phyloP scores from a whole-genome alignment of 768 basidiomycete genomes.

The Vararia minispora region DNA sequence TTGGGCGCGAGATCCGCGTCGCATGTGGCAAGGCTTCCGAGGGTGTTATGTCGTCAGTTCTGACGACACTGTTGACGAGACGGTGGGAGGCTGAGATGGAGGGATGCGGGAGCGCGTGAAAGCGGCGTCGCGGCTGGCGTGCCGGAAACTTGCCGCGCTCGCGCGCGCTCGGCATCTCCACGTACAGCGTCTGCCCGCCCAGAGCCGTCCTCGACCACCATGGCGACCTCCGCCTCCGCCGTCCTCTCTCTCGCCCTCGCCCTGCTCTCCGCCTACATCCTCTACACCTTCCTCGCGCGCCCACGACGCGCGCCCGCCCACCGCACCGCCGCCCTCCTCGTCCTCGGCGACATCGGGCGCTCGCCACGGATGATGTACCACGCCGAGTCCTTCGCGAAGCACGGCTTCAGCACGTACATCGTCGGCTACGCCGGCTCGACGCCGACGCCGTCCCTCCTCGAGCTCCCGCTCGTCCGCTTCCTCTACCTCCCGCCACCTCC shows the following conservation, averaged over 20 bases:
- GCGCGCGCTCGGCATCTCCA: too few relatives aligned
- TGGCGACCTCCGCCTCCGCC: constrained; percentile 1
- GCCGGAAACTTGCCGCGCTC: too few relatives aligned
- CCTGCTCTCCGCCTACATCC: background rate
- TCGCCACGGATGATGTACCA: constrained; percentile 99
- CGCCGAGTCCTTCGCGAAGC: constrained; percentile 80
- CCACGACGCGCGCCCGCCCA: constrained; percentile 19
- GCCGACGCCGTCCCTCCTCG: constrained; percentile 62
- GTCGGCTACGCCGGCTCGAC: constrained; percentile 87
- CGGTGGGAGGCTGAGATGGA: too few relatives aligned
- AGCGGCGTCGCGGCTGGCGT: too few relatives aligned
- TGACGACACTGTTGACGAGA: too few relatives aligned
- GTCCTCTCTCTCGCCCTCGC: background rate
- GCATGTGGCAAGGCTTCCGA: too few relatives aligned
- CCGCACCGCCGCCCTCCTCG: constrained; percentile 78
- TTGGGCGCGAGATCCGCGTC: too few relatives aligned
- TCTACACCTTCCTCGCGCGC: constrained; percentile 4
- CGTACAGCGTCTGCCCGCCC: too few relatives aligned
- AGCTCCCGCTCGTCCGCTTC: constrained; percentile 51
- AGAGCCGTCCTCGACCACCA: constrained; percentile 1
- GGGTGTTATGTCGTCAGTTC: too few relatives aligned
- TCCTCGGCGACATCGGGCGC: constrained; percentile 91
- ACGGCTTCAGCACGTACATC: constrained; percentile 66
- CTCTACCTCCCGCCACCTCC: constrained; percentile 62
- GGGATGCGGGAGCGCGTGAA: too few relatives aligned